Conservation (phyloP, 176 grass and related monocot species). For the Phragmites australis region DNA sequence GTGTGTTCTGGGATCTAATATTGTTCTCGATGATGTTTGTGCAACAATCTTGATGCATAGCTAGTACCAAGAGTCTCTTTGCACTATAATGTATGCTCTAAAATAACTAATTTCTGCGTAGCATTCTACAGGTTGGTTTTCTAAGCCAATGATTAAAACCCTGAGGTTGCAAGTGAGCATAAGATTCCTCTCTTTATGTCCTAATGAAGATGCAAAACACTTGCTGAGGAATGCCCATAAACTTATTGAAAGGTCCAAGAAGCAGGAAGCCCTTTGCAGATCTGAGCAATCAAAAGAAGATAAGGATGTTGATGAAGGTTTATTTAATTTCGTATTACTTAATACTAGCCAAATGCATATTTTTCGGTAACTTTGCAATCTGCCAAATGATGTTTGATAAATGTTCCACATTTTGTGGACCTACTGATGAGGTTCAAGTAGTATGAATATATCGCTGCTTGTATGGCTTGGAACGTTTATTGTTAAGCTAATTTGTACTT, state of each 20-base stretch:
- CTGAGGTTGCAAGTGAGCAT: conserved; percentile 75
- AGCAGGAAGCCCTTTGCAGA: conserved; percentile 64
- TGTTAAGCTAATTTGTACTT: conserved; percentile 20
- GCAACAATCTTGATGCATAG: background rate
- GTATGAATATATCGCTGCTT: conserved; percentile 22
- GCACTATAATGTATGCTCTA: conserved; percentile 15
- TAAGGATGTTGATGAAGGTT: conserved; percentile 56
- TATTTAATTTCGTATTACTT: conserved; percentile 31
- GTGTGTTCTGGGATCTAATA: conserved; percentile 3
- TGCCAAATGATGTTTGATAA: conserved; percentile 26
- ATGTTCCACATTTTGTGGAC: background rate
- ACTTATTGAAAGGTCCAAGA: conserved; percentile 76
- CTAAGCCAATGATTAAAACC: conserved; percentile 61
- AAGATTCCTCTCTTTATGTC: conserved; percentile 73
- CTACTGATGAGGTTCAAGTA: background rate
- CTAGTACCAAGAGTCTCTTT: conserved; percentile 11
- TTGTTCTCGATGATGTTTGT: background rate
- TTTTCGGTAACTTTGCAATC: background rate
- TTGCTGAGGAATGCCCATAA: conserved; percentile 52
- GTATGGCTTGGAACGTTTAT: background rate
- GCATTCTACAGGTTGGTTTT: conserved; percentile 89
- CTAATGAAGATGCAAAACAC: conserved; percentile 44
- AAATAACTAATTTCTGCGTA: conserved; percentile 50
- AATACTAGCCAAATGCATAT: conserved; percentile 15
- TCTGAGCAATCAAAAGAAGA: conserved; percentile 49